Conservation (phyloP, 192 early-diverging fungal species). For the Coemansia sp. region DNA sequence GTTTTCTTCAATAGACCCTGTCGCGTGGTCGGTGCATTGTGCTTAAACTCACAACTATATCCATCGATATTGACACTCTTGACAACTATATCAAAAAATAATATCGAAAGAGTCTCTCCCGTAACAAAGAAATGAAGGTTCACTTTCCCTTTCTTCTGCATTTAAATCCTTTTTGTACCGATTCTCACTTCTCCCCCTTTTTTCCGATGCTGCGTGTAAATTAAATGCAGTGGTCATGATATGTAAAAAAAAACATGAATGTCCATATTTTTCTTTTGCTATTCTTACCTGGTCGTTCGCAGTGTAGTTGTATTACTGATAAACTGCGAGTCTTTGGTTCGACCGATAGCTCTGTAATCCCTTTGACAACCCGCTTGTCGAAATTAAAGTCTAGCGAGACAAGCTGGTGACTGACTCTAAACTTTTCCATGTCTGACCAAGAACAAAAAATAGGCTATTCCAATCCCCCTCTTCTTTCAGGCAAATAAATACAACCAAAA, state of each 20-base stretch:
- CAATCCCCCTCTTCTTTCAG: too few relatives aligned
- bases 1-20: constrained; percentile 20
- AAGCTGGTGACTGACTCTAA: constrained; percentile 48
- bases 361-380: constrained; percentile 29
- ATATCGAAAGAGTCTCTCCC: not conserved
- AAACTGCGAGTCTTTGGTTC: constrained; percentile 23
- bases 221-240: too few relatives aligned
- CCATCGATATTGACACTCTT: constrained; percentile 36
- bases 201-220: too few relatives aligned
- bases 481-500: too few relatives aligned
- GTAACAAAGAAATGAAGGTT: not conserved
- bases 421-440: constrained; percentile 17
- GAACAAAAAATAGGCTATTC: not conserved
- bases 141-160: not conserved
- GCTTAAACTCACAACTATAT: constrained; percentile 18
- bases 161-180: too few relatives aligned
- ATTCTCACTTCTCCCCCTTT: too few relatives aligned
- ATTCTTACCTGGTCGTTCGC: constrained; percentile 50
- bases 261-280: not conserved
- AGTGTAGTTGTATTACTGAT: constrained; percentile 31
- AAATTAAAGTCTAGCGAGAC: constrained; percentile 53
- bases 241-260: too few relatives aligned
- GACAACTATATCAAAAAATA: constrained; percentile 15
- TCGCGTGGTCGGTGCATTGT: constrained; percentile 21
- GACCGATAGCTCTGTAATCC: constrained; percentile 51